A percentile compares a stretch with the other conserved stretches of the same genome.
Conservation (phyloP, 2,329 filamentous ascomycete genomes). For the Xylaria polymorpha region DNA sequence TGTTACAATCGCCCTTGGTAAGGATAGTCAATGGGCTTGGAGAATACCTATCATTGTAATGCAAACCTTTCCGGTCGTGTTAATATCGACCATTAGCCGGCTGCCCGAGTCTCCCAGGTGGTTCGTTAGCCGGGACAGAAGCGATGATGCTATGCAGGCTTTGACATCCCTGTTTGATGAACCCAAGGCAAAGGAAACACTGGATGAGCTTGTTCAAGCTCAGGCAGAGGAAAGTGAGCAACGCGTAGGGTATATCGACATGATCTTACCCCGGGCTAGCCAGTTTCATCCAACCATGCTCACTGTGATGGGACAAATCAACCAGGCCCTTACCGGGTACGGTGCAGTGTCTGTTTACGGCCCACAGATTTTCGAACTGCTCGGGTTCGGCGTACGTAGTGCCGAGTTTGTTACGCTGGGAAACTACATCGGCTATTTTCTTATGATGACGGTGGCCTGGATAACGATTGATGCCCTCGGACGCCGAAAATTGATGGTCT, state of each 20-base stretch:
- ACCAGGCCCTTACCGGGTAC: slow-evolving; percentile 68
- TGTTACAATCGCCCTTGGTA: slow-evolving; percentile 64
- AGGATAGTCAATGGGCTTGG: slow-evolving; percentile 70
- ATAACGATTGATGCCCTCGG: slow-evolving; percentile 67
- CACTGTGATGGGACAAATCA: slow-evolving; percentile 71
- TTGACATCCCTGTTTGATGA: slow-evolving; percentile 63
- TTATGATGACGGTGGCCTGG: slow-evolving; percentile 72
- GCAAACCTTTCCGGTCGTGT: slow-evolving; percentile 67
- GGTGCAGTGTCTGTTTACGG: slow-evolving; percentile 72
- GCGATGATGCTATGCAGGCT: slow-evolving; percentile 62
- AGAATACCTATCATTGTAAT: slow-evolving; percentile 69
- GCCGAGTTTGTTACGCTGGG: slow-evolving; percentile 68
- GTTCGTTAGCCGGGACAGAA: slow-evolving; percentile 63
- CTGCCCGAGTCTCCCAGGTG: slow-evolving; percentile 70
- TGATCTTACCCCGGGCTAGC: slow-evolving; percentile 64
- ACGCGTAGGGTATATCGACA: slow-evolving; percentile 64
- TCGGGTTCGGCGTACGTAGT: slow-evolving; percentile 63
- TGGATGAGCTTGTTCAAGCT: slow-evolving; percentile 62
- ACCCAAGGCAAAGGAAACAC: slow-evolving; percentile 58
- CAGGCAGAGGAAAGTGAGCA: slow-evolving; percentile 62
- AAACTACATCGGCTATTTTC: slow-evolving; percentile 71
- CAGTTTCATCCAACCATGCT: slow-evolving; percentile 72
- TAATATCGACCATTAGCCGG: slow-evolving; percentile 63
- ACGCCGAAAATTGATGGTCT: slow-evolving; percentile 64
- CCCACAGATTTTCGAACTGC: slow-evolving; percentile 71